Evolutionary conservation across 2,329 filamentous ascomycete genomes (phyloP), one percentile per base, ranked within the genome.

Genomic region (Fusarium coffeatum): DNA sequence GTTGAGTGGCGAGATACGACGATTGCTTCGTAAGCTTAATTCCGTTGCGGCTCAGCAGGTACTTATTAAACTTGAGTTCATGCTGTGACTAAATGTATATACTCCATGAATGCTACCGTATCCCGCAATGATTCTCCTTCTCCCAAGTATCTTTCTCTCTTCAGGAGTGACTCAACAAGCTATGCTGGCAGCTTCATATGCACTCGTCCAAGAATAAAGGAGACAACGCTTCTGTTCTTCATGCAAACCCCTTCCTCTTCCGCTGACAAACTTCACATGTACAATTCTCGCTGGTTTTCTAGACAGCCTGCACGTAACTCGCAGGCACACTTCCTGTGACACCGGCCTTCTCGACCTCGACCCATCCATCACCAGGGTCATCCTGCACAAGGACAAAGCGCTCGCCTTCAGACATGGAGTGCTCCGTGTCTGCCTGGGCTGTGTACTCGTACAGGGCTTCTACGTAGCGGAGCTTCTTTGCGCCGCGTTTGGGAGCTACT

Each of bases 301-400:
- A 92, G 53, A 93, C 88, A 76, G 91, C 88, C 80, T 94, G 92
- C 64, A 98, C 88, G 83, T 98, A 99, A 79, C 93, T 97, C 40
- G 94, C 94, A 47, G 96, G 96, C 56, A 99, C 96, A 78, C 94
- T 97, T 77, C 90, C 94, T 50, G 90, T 93, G 42, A 90, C 84
- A 3, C 94, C 94, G 20, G 93, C 94, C 80, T 93, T 94, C 83
- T 98, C 96, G 20, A 99, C 96, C 82, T 98, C 96, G 28, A 91
- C 93, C 96, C 96, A 99, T 1, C 96, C 96, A 82, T 98, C 96
- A 2, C 96, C 96, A 0, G 90, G 87, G 77, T 98, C 95, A 59
- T 93, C 90, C 75, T 90, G 94, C 66, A 98, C 89, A 32, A 99
- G 84, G 41, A 99, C 94, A 76, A 99, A 97, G 54, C 90, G 88